Evolutionary conservation across 1,139 yeast species (phyloP), one percentile per base, ranked within the genome.

Genomic region (Lizanozyma gosingica): DNA sequence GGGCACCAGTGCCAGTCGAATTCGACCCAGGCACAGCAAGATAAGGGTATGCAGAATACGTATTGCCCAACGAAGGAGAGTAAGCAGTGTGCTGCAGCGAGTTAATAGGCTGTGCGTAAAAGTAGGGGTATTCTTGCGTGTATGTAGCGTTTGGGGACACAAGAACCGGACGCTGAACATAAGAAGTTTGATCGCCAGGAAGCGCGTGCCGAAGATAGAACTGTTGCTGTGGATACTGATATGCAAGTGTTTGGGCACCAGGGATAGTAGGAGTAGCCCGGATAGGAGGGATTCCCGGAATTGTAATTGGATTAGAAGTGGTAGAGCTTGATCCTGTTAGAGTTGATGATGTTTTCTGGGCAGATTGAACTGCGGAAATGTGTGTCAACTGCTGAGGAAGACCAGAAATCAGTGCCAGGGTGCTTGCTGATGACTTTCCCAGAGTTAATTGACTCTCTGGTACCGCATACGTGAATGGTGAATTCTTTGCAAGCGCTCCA

Each of bases 291-390:
- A 22, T 11, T 6, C 29, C 29, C 6, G 9, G 9, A 22, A 22
- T 22, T 6, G 29, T 6, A 6, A 22, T 22, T 6, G 29, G 29
- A n/a, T n/a, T n/a, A n/a, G n/a, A n/a, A 6, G 17, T 35, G 18
- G 33, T 33, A 27, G 37, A 15, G 34, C 43, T 14, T 15, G 43
- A 14, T 34, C 39, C 22, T 43, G 46, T 4, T 41, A 47, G 18
- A 44, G 53, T 15, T 35, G 45, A 4, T 40, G 49, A 15, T 38
- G 44, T 17, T 42, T 46, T 6, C 34, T n/a, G 27, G 34, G 37
- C 17, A 34, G 17, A 22, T 14, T 32, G 14, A 27, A 37, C 18
- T 40, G 49, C 39, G 35, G 48, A 22, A 22, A 22, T 11, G 11
- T 6, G 11, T 6, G 29, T 11, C 29, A 22, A 22, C 11, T 22